phyloP scores from a whole-genome alignment of 306 rosid genomes.

The Inga laurina region DNA sequence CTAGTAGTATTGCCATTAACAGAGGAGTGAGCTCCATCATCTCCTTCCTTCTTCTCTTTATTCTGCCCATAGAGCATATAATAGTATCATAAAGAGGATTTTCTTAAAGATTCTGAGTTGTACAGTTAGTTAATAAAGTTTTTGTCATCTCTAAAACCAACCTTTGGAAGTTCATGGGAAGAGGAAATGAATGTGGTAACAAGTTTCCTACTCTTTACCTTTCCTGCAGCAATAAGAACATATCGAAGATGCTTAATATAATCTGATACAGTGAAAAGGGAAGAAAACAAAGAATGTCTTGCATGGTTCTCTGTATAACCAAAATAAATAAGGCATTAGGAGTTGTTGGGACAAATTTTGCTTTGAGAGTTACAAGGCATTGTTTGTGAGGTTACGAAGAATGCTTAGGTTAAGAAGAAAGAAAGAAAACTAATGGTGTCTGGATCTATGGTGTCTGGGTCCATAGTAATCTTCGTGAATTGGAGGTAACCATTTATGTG shows the following conservation, averaged over 20 bases:
- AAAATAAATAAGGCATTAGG: neutral
- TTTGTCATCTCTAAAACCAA: conserved; percentile 40
- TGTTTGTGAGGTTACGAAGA: neutral
- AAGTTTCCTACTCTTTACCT: conserved; percentile 65
- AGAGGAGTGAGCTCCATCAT: conserved; percentile 17
- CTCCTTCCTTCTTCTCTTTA: conserved; percentile 38
- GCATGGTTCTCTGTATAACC: conserved; percentile 22
- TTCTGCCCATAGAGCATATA: conserved; percentile 47
- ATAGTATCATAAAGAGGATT: conserved; percentile 8
- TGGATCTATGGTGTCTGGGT: conserved; percentile 66
- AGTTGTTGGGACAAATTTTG: conserved; percentile 27
- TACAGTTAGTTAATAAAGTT: neutral
- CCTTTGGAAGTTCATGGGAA: conserved; percentile 50
- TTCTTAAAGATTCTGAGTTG: neutral
- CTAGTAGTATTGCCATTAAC: conserved; percentile 29
- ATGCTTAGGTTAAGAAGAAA: conserved; percentile 4
- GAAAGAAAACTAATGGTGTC: conserved; percentile 50
- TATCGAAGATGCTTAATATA: conserved; percentile 35
- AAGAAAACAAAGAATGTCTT: conserved; percentile 9
- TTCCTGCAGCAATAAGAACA: conserved; percentile 73
- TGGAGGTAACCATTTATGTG: conserved; percentile 56
- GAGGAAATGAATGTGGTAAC: conserved; percentile 49
- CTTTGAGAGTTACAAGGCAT: conserved; percentile 12
- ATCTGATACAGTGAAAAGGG: neutral
- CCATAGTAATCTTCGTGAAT: conserved; percentile 81